These are phyloP conservation scores for Rutstroemia sydowiana DNA, from an alignment of 2,329 filamentous ascomycete species.

Conservation along the genomic window DNA sequence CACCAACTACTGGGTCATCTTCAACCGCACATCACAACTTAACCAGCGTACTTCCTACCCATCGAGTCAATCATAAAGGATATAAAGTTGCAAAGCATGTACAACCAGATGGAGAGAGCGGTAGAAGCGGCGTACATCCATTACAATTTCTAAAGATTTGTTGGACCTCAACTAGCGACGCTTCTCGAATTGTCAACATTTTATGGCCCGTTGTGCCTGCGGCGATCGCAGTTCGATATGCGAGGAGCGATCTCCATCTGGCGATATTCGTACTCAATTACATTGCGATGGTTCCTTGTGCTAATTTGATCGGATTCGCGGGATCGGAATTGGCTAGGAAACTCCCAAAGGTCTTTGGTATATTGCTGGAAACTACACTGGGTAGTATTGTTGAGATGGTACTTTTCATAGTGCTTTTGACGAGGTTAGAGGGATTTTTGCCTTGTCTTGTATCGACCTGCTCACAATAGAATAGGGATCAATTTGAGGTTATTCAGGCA, in stretches of 20 bases:
- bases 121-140: conserved; percentile 58
- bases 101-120: conserved; percentile 56
- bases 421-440: conserved; percentile 19
- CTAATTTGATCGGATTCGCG: conserved; percentile 69
- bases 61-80: conserved; percentile 15
- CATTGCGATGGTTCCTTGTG: conserved; percentile 69
- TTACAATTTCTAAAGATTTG: conserved; percentile 55
- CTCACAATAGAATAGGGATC: conserved; percentile 19
- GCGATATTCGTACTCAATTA: conserved; percentile 65
- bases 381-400: conserved; percentile 76
- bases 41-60: conserved; percentile 3
- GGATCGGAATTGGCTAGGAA: conserved; percentile 67
- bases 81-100: conserved; percentile 31
- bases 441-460: too few species aligned
- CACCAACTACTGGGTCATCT: background rate
- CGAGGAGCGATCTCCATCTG: conserved; percentile 48
- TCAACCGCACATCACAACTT: conserved; percentile 7
- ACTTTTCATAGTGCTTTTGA: conserved; percentile 70
- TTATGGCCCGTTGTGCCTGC: conserved; percentile 70
- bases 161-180: conserved; percentile 54
- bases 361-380: conserved; percentile 55
- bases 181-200: conserved; percentile 59
- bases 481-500: conserved; percentile 69
- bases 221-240: conserved; percentile 57
- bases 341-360: conserved; percentile 63